These are phyloP conservation scores for Colletotrichum theobromicola DNA, from an alignment of 2,329 filamentous ascomycete species.

Conservation along the genomic window DNA sequence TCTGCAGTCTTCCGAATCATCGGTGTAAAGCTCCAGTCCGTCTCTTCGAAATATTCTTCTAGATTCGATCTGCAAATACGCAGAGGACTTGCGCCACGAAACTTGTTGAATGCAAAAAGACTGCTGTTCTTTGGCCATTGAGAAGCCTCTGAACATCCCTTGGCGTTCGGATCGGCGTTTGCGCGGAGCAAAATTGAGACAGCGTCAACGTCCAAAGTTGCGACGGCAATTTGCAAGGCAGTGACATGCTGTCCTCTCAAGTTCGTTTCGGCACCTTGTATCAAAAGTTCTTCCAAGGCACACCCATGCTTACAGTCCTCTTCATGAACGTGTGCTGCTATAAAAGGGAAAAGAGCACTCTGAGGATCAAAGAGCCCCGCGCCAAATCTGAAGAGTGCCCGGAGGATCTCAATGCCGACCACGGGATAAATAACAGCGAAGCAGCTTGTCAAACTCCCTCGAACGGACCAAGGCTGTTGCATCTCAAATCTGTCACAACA, in stretches of 20 bases:
- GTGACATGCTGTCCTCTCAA: background rate
- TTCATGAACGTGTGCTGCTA: too few relatives aligned
- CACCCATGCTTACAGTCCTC: background rate
- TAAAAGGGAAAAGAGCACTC: background rate
- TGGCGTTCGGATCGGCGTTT: background rate
- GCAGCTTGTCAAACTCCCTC: too few relatives aligned
- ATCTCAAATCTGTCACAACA: too few relatives aligned
- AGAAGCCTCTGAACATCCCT: background rate
- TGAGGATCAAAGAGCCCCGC: accelerated
- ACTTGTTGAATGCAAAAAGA: accelerated
- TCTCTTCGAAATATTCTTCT: too few relatives aligned
- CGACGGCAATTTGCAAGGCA: background rate
- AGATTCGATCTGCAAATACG: background rate
- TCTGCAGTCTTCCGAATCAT: too few relatives aligned
- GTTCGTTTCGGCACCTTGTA: background rate
- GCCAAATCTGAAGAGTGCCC: background rate
- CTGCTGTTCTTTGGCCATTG: accelerated
- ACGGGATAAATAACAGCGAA: too few relatives aligned
- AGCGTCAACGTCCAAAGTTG: background rate
- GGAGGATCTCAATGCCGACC: too few relatives aligned
- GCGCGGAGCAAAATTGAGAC: background rate
- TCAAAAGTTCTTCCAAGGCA: background rate
- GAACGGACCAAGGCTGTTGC: too few relatives aligned
- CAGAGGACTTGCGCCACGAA: background rate
- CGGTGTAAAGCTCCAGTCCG: too few relatives aligned